A percentile compares a stretch with the other conserved stretches of the same genome.
Conservation (phyloP, 495 filamentous ascomycete genomes). For the Neurospora sublineolata region DNA sequence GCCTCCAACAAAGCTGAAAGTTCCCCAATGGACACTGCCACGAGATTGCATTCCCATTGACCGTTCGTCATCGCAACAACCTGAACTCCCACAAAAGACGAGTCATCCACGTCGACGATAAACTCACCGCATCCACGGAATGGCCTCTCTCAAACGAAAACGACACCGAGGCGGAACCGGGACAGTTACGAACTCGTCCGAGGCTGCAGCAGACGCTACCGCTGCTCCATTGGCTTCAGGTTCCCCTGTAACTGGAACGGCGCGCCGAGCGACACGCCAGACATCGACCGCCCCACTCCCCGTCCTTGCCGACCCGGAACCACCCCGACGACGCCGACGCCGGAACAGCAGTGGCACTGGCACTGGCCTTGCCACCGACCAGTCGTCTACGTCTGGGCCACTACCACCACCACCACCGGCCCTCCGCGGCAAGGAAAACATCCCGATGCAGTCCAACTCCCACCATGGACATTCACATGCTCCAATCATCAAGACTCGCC, state of each 20-base stretch:
- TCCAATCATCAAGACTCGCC: slow-evolving; percentile 6
- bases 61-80: slow-evolving; percentile 12
- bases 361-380: slow-evolving; percentile 1
- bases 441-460: slow-evolving; percentile 9
- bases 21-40: background rate
- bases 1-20: background rate
- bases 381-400: no score
- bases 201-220: background rate
- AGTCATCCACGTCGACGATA: background rate
- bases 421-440: slow-evolving; percentile 20
- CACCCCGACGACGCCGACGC: slow-evolving; percentile 24
- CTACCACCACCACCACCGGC: background rate
- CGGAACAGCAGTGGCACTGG: slow-evolving; percentile 5
- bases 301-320: slow-evolving; percentile 19
- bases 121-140: no score
- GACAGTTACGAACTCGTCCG: background rate
- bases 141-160: slow-evolving; percentile 35
- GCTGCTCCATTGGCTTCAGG: slow-evolving; percentile 6
- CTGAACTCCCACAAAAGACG: background rate
- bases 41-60: background rate
- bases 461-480: background rate
- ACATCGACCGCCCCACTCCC: slow-evolving; percentile 24
- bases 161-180: slow-evolving; percentile 15
- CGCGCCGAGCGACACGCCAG: slow-evolving; percentile 33
- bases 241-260: slow-evolving; percentile 1